These are phyloP conservation scores for Diospyros kaki DNA, from an alignment of 148 eudicot species.

Conservation along the genomic window DNA sequence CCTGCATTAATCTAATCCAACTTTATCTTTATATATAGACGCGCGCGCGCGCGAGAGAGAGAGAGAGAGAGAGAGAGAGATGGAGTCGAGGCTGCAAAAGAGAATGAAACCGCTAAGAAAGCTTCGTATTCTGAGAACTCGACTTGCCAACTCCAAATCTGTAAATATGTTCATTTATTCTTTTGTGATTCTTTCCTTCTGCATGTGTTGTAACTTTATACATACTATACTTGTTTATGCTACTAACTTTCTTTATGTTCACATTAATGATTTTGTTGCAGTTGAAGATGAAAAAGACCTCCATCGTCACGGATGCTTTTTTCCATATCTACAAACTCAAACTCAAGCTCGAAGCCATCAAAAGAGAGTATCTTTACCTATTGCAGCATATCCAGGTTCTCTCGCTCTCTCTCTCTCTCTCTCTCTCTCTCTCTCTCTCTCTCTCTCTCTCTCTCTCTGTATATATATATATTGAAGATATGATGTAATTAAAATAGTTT, in stretches of 20 bases:
- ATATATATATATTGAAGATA: no score
- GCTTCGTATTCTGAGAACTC: slow-evolving; percentile 34
- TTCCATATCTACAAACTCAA: slow-evolving; percentile 35
- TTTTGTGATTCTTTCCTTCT: background rate
- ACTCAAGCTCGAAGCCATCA: slow-evolving; percentile 38
- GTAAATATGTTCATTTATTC: slow-evolving; percentile 18
- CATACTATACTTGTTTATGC: background rate
- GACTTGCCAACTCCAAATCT: slow-evolving; percentile 41
- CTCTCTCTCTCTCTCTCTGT: no score
- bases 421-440: no score
- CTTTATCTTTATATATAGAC: background rate
- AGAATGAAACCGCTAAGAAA: slow-evolving; percentile 37
- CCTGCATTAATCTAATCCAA: background rate
- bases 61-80: slow-evolving; percentile 2
- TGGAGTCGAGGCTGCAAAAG: slow-evolving; percentile 30
- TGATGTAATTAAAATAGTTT: no score
- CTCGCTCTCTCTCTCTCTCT: no score
- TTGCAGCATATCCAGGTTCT: background rate
- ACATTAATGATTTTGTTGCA: background rate
- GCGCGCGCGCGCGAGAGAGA: no score
- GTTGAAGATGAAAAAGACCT: slow-evolving; percentile 35
- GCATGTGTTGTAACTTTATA: background rate
- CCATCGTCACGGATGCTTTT: slow-evolving; percentile 46
- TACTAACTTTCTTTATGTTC: background rate
- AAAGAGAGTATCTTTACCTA: slow-evolving; percentile 25